phyloP scores from a whole-genome alignment of 2,329 filamentous ascomycete species.

The Curvularia spicifera region DNA sequence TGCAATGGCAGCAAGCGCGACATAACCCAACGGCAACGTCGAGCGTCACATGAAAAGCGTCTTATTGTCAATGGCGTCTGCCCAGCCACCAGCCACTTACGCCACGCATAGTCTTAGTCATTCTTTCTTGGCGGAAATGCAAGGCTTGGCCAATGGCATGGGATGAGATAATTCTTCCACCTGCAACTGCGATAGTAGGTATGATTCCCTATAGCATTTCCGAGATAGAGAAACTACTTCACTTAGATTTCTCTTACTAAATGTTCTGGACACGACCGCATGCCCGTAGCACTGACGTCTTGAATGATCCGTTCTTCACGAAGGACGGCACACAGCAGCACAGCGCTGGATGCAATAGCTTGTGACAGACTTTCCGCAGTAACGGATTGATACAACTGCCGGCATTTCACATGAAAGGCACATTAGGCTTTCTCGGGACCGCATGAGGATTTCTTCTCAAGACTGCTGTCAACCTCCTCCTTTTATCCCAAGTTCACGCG shows the following conservation, averaged over 20 bases:
- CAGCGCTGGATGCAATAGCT: not conserved
- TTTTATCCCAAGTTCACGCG: no score
- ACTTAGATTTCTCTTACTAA: not conserved
- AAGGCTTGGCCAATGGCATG: not conserved
- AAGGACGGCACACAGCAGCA: not conserved
- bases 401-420: not conserved
- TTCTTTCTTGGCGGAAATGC: not conserved
- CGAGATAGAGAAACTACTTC: not conserved
- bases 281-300: not conserved
- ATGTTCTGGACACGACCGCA: not conserved
- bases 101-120: conserved; percentile 9
- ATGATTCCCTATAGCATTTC: not conserved
- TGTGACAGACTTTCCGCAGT: not conserved
- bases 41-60: conserved; percentile 11
- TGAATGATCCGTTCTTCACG: not conserved
- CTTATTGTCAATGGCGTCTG: conserved; percentile 6
- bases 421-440: not conserved
- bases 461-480: not conserved
- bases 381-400: not conserved
- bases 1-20: conserved; percentile 22
- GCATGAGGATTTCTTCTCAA: not conserved
- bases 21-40: conserved; percentile 7
- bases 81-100: conserved; percentile 10
- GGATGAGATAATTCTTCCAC: not conserved
- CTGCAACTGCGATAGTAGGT: not conserved